Evolutionary conservation across 257 asterid species (phyloP).

Genomic region (Jacaranda copaia): DNA sequence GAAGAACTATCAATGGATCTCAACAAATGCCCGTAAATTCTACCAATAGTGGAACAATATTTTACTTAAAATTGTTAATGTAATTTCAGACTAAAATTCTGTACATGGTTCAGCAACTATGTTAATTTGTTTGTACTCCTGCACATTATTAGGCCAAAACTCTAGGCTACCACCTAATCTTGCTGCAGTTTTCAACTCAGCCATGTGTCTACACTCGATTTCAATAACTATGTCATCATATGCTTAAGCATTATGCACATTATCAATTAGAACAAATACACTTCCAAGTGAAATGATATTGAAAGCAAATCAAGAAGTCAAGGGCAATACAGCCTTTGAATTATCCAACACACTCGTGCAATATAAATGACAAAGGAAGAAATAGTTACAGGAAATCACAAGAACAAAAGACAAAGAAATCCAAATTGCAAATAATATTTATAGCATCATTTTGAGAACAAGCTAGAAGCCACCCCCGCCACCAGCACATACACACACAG

Average conservation of each 20-base stretch:
- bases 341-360: not conserved
- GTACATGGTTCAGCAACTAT: not conserved
- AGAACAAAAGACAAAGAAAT: not conserved
- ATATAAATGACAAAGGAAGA: not conserved
- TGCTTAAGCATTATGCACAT: not conserved
- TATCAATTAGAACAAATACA: constrained; percentile 3
- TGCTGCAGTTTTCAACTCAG: not conserved
- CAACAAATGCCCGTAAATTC: not conserved
- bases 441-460: constrained; percentile 20
- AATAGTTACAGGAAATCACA: not conserved
- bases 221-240: not conserved
- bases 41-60: not conserved
- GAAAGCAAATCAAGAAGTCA: not conserved
- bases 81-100: not conserved
- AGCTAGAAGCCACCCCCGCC: not conserved
- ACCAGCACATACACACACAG: not conserved
- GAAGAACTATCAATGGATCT: not conserved
- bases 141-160: not conserved
- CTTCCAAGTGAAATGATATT: not conserved
- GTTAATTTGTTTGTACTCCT: constrained; percentile 8
- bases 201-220: not conserved
- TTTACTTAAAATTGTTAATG: not conserved
- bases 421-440: not conserved
- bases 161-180: not conserved
- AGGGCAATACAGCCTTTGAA: not conserved